Evolutionary conservation across 768 basidiomycete genomes (phyloP), one percentile per base, ranked within the genome.

Genomic region (Guyanaporus albipodus): DNA sequence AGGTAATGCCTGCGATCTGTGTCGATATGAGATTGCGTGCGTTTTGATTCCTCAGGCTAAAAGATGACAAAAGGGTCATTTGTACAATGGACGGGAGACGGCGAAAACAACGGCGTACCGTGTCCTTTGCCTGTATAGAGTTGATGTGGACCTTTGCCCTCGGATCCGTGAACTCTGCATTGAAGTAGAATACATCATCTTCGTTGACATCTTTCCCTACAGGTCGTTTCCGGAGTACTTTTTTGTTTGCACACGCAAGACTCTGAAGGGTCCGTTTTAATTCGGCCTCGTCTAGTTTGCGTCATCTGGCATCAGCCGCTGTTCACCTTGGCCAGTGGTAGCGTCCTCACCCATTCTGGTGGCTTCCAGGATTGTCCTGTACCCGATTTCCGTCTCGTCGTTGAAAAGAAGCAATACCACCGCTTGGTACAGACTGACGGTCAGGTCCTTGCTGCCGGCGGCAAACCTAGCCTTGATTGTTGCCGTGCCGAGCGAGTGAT

Each of bases 41-140:
- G 79, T 49, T 79, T 77, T 18, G 85, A 79, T 69, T 99, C 96
- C 60, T 97, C 94, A 28, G 80, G 77, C 91, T 92, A n/a, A n/a
- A n/a, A n/a, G n/a, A n/a, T n/a, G 31, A 15, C 31, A 2, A 32
- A 32, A 12, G 31, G 4, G 31, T n/a, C n/a, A n/a, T n/a, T n/a
- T n/a, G n/a, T n/a, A n/a, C n/a, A n/a, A n/a, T n/a, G n/a, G n/a
- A n/a, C n/a, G n/a, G n/a, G 10, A 8, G 9, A n/a, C 12, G 34
- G 28, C 17, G n/a, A 11, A n/a, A 18, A 14, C 37, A 27, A 41
- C 7, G 10, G 69, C 86, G 49, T 60, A 94, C 91, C 50, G 91
- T 83, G 55, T 94, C 87, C 61, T 93, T 93, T 14, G 85, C 87
- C 65, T 97, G 96, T 39, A 99, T 95, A 18, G 93, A 89, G 60